Evolutionary conservation across 2,329 filamentous ascomycete genomes (phyloP), one percentile per base, ranked within the genome.

Genomic region (Mycosphaerella sp.): DNA sequence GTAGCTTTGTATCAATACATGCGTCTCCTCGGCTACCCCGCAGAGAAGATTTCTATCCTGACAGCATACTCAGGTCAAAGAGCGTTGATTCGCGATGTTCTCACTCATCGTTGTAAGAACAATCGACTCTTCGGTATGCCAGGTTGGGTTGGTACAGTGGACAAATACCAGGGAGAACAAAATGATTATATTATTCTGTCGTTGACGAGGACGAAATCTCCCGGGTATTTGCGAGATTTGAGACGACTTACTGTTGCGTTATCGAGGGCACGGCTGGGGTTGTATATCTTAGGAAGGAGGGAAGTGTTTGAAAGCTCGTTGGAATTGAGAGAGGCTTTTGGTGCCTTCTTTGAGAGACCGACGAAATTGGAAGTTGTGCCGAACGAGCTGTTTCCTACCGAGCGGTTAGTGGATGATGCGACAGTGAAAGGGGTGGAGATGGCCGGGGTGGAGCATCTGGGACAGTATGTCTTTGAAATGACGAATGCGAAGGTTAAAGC

Each of bases 111-210:
- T 52, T 98, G 93, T 69, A 85, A 83, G 34, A 85, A 81, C 62
- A 94, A 89, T 62, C 74, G 83, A 2, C 74, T 97, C 16, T 98
- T 98, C 70, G 90, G 91, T 7, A 73, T 95, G 69, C 93, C 93
- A 14, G 86, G 85, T 69, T 85, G 86, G 47, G 88, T 98, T 25
- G 90, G 88, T 3, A 98, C 94, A 4, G 91, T 98, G 57, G 93
- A 98, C 73, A 96, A 95, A 69, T 98, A 97, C 65, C 93, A 98
- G 73, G 94, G 93, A 68, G 93, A 98, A 75, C 93, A 98, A 71
- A 98, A 98, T 70, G 93, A 98, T 66, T 97, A 96, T 65, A 82
- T 98, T 60, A 95, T 98, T 62, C 80, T 98, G 50, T 96, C 90
- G 4, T 80, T 98, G 41, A 93, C 89, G 12, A 82, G 93, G 55